These are phyloP conservation scores for Cylindrotheca closterium DNA, from an alignment of 108 stramenopile genomes.

Conservation along the genomic window DNA sequence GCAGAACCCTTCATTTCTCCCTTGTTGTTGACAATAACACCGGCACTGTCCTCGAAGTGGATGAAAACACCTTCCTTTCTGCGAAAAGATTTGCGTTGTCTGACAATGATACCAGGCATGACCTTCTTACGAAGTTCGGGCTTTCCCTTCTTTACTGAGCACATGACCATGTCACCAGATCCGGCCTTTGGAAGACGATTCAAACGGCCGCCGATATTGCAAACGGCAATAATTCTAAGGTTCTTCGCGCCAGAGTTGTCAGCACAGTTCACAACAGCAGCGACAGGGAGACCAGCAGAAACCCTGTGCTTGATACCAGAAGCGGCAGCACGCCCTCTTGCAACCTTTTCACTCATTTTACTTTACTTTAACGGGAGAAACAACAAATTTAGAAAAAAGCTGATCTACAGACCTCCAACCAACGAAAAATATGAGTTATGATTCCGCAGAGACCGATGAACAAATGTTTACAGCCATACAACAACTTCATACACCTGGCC, in stretches of 20 bases:
- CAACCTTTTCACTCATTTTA: conserved; percentile 66
- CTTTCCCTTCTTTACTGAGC: conserved; percentile 99
- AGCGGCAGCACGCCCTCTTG: conserved; percentile 84
- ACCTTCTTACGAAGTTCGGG: conserved; percentile 99
- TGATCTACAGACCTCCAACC: too few species aligned
- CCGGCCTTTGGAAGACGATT: conserved; percentile 97
- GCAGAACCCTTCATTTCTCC: conserved; percentile 99
- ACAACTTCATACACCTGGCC: too few species aligned
- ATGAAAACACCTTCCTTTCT: conserved; percentile 99
- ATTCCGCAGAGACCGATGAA: too few species aligned
- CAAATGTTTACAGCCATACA: too few species aligned
- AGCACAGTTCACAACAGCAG: conserved; percentile 99
- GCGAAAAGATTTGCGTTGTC: conserved; percentile 99
- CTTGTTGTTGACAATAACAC: conserved; percentile 99
- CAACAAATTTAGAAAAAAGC: too few species aligned
- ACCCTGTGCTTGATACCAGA: conserved; percentile 98
- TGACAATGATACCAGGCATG: conserved; percentile 96
- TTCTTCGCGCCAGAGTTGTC: conserved; percentile 99
- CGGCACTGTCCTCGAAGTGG: conserved; percentile 99
- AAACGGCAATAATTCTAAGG: conserved; percentile 97
- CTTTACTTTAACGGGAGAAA: too few species aligned
- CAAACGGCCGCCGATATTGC: conserved; percentile 97
- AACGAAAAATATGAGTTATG: too few species aligned
- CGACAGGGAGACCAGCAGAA: conserved; percentile 97
- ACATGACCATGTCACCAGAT: conserved; percentile 99